A percentile compares a stretch with the other conserved stretches of the same genome.
These are phyloP conservation scores for Asterophora parasitica DNA, from an alignment of 768 basidiomycete genomes.

Conservation along the genomic window DNA sequence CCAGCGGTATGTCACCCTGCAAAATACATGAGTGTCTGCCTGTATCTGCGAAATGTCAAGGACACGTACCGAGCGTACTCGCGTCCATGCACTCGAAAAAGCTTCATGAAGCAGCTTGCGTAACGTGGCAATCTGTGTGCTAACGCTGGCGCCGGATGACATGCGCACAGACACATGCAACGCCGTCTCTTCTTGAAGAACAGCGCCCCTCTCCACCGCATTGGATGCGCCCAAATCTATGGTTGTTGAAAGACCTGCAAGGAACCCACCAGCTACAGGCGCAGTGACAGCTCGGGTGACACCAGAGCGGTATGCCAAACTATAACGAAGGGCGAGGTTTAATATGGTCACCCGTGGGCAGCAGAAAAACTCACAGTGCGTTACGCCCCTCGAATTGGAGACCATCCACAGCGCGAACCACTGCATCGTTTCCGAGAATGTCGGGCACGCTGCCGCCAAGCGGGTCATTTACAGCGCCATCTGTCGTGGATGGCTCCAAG, in stretches of 20 bases:
- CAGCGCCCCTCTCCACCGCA: conserved; percentile 54
- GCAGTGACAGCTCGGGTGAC: conserved; percentile 66
- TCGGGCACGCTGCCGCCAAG: conserved; percentile 32
- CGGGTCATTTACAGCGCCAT: conserved; percentile 57
- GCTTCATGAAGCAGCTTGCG: conserved; percentile 38
- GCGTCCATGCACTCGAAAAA: conserved; percentile 28
- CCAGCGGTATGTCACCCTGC: conserved; percentile 58
- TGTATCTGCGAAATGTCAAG: background rate
- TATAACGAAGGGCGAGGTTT: conserved; percentile 25
- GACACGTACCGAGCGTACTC: conserved; percentile 31
- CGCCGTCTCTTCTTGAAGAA: conserved; percentile 62
- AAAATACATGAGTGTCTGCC: background rate
- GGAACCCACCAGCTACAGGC: conserved; percentile 50
- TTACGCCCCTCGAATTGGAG: conserved; percentile 51
- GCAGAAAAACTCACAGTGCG: conserved; percentile 36
- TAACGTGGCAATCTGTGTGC: conserved; percentile 58
- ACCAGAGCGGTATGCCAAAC: conserved; percentile 69
- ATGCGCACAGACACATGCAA: conserved; percentile 52
- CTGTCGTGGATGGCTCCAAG: conserved; percentile 59
- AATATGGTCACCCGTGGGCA: conserved; percentile 2
- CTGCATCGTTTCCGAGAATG: conserved; percentile 35
- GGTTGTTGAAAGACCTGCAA: conserved; percentile 58
- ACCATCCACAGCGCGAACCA: conserved; percentile 63
- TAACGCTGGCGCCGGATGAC: conserved; percentile 42
- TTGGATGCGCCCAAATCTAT: conserved; percentile 58